Percentiles rank a stretch among this genome's conserved stretches.
Evolutionary conservation across 2,329 filamentous ascomycete genomes (phyloP).

Genomic region (Phialocephala sp.): DNA sequence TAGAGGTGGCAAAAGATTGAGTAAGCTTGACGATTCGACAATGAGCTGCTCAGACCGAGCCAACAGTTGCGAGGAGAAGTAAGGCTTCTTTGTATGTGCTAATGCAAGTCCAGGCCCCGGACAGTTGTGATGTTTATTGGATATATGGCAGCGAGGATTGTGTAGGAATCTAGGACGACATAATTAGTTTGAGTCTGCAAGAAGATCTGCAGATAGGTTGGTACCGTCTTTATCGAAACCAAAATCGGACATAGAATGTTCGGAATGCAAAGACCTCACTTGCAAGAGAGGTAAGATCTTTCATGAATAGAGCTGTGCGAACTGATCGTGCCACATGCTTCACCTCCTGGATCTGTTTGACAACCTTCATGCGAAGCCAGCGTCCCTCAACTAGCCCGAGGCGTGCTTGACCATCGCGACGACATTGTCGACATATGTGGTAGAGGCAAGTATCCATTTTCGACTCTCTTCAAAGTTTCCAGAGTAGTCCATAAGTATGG

Average conservation of each 20-base stretch:
- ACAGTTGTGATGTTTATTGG: not conserved
- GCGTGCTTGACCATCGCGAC: not conserved
- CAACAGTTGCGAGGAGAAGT: not conserved
- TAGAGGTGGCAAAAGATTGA: slow-evolving; percentile 20
- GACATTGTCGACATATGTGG: not conserved
- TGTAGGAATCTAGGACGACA: not conserved
- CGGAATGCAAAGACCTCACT: not conserved
- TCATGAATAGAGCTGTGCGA: not conserved
- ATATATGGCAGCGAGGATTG: not conserved
- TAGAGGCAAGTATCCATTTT: not conserved
- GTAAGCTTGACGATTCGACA: not conserved
- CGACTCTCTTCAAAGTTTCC: not conserved
- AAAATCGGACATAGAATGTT: not conserved
- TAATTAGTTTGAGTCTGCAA: not conserved
- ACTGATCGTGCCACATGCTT: not conserved
- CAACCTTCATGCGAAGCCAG: not conserved
- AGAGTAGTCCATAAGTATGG: not conserved
- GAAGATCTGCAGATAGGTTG: not conserved
- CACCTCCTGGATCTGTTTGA: not conserved
- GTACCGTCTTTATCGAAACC: not conserved
- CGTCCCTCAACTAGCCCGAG: not conserved
- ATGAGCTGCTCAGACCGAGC: not conserved
- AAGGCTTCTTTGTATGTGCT: not conserved
- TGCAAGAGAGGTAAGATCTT: not conserved
- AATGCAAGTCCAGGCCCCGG: not conserved